Base-by-base conservation (phyloP, 2,329 filamentous ascomycete species). In the Didymella glomerata region DNA sequence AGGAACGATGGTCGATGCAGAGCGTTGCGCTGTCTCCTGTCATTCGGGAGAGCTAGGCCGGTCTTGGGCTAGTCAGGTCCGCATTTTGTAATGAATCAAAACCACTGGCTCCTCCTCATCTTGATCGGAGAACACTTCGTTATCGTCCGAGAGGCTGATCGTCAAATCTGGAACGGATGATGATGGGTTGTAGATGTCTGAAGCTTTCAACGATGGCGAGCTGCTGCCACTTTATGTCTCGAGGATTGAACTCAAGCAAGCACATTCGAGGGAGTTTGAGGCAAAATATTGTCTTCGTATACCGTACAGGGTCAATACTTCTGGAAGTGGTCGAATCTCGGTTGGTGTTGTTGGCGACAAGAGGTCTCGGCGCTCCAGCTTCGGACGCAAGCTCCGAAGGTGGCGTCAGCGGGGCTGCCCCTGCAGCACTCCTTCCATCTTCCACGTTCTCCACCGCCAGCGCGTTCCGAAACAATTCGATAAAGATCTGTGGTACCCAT, bases 391-490 rank as follows among this genome's bases (percentile, higher is more conserved):
- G 9, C 36, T 40, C 47, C 32, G 47, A 49, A 22, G 40, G 36
- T 50, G 48, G 30, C 32, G 27, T 9, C 45, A 48, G 51, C 28
- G 47, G 57, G 51, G 48, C 52, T 20, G 40, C 56, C 51, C 51
- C 47, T 44, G 57, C 51, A 55, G n/a, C 32, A 48, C 51, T 56
- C 57, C 57, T 56, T 38, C 51, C 24, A 60, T 53, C 52, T 16
- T 30, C 30, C 2, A 30, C 27, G 18, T 32, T 46, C 48, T 14
- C 52, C 52, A 52, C 53, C 20, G 11, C 28, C 20, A 56, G 44
- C 57, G 53, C 48, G 24, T n/a, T 56, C 16, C 52, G 52, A 60
- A 56, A 60, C 53, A 41, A 30, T 49, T 58, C 40, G 46, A 58
- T 46, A 52, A 48, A 48, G 30, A 20, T n/a, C 36, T 28, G 34